A percentile compares a stretch with the other conserved stretches of the same genome.
Conservation (phyloP, 2,329 filamentous ascomycete species). For the Sarocladium strictum region DNA sequence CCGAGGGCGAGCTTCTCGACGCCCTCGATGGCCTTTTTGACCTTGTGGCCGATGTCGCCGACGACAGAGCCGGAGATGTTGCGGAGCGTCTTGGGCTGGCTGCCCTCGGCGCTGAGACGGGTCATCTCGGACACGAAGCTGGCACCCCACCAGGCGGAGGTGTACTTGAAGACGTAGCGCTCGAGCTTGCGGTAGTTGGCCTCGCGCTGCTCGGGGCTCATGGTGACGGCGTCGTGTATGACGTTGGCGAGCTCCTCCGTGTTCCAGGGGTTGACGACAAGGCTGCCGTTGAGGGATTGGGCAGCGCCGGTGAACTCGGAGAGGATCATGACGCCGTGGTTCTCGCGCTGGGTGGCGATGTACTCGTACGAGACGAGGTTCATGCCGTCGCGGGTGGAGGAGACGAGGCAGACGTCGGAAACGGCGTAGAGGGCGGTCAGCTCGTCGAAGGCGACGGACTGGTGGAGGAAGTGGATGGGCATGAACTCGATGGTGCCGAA, state of each 20-base stretch:
- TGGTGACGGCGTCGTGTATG: slow-evolving; percentile 94
- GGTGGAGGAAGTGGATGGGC: slow-evolving; percentile 98
- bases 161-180: slow-evolving; percentile 96
- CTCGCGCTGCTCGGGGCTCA: slow-evolving; percentile 82
- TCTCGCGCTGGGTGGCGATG: slow-evolving; percentile 85
- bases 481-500: slow-evolving; percentile 98
- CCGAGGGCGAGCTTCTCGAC: slow-evolving; percentile 14
- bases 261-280: slow-evolving; percentile 98
- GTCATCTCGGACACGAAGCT: slow-evolving; percentile 83
- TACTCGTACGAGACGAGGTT: slow-evolving; percentile 98
- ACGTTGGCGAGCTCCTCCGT: slow-evolving; percentile 91
- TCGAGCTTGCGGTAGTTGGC: slow-evolving; percentile 88
- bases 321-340: slow-evolving; percentile 88
- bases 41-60: slow-evolving; percentile 21
- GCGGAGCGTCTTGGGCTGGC: slow-evolving; percentile 32
- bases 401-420: slow-evolving; percentile 87
- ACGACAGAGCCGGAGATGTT: slow-evolving; percentile 35
- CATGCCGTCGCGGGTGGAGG: slow-evolving; percentile 97
- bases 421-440: slow-evolving; percentile 89
- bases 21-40: slow-evolving; percentile 17
- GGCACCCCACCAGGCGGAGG: slow-evolving; percentile 93
- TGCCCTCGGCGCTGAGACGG: slow-evolving; percentile 37
- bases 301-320: slow-evolving; percentile 96
- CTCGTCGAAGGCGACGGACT: slow-evolving; percentile 91
- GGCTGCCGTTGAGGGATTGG: slow-evolving; percentile 85